Base-by-base conservation (phyloP, 257 asterid species). In the Mentha longifolia region DNA sequence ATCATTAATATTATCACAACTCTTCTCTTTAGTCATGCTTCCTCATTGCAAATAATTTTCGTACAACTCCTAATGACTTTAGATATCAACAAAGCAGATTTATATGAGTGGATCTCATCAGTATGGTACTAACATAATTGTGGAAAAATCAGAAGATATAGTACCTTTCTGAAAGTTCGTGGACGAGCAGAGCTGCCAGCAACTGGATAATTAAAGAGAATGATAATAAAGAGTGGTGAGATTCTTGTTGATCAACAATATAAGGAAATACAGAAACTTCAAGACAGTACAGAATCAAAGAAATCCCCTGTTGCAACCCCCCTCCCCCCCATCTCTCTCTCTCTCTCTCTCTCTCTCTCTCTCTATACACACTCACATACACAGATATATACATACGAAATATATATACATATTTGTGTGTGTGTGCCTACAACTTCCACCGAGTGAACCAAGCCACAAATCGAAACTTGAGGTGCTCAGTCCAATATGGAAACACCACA, bases 141-240 rank as follows among this genome's bases (percentile, higher is more conserved):
- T n/a, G 30, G 22, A 59, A 74, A 67, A 58, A 64, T 14, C 61
- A 47, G 31, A 31, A 19, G 47, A 57, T 30, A 7, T 6, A 39
- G 31, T 82, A 92, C 98, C 96, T 78, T 68, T 77, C 61, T 92
- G 84, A 92, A 92, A 4, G 95, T 80, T 68, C 95, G 96, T 63
- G 98, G 98, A 73, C 97, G 96, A 57, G 93, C 74, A 71, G 98
- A 92, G 71, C 93, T 79, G 65, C 97, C 97, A 78, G 97, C 92
- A 75, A 79, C 98, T 92, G 95, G 62, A 75, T 74, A 45, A 25
- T 55, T 19, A 25, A 35, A 58, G 66, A 11, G 12, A 61, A 45
- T 66, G 28, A 28, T 47, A 33, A 14, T 43, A 20, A 43, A 11
- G 20, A 30, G 31, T 30, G 66, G 43, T 65, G 59, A 68, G 73